phyloP scores from a whole-genome alignment of 805 yeast genomes.

The Ogataea parapolymorpha region DNA sequence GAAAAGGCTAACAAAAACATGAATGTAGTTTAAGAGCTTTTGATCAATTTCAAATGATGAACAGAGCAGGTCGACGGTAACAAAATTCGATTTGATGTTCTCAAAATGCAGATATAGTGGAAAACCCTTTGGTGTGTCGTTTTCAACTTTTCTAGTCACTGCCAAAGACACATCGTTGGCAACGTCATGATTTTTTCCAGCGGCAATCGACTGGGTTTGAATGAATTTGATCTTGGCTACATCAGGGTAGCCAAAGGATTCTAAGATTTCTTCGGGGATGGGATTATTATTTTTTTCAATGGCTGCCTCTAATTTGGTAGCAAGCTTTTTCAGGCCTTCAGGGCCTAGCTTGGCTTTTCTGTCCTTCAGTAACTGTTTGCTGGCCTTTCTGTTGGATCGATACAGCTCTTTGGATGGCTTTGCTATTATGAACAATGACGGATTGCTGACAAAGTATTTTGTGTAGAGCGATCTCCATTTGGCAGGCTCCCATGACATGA shows the following conservation, averaged over 20 bases:
- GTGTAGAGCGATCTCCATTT: constrained; percentile 64
- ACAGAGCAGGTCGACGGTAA: constrained; percentile 60
- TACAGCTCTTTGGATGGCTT: constrained; percentile 67
- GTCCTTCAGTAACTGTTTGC: constrained; percentile 44
- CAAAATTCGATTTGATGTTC: constrained; percentile 73
- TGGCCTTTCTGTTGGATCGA: constrained; percentile 46
- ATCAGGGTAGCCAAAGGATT: constrained; percentile 66
- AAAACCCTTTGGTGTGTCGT: constrained; percentile 42
- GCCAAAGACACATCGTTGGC: constrained; percentile 25
- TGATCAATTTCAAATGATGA: constrained; percentile 52
- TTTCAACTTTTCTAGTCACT: constrained; percentile 17
- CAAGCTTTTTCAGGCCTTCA: constrained; percentile 54
- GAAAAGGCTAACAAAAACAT: constrained; percentile 63
- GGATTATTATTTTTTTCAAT: constrained; percentile 65
- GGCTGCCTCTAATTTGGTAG: constrained; percentile 54
- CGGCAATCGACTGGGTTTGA: constrained; percentile 59
- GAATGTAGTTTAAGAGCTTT: constrained; percentile 58
- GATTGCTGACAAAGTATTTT: constrained; percentile 53
- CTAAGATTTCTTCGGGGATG: constrained; percentile 67
- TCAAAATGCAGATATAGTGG: constrained; percentile 78
- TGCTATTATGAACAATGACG: constrained; percentile 65
- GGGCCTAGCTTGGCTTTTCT: constrained; percentile 54
- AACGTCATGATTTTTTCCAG: constrained; percentile 44
- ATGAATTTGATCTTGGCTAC: constrained; percentile 73
- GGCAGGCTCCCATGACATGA: constrained; percentile 57